Conservation (phyloP, 2,329 filamentous ascomycete species). For the Trichoderma sp. region DNA sequence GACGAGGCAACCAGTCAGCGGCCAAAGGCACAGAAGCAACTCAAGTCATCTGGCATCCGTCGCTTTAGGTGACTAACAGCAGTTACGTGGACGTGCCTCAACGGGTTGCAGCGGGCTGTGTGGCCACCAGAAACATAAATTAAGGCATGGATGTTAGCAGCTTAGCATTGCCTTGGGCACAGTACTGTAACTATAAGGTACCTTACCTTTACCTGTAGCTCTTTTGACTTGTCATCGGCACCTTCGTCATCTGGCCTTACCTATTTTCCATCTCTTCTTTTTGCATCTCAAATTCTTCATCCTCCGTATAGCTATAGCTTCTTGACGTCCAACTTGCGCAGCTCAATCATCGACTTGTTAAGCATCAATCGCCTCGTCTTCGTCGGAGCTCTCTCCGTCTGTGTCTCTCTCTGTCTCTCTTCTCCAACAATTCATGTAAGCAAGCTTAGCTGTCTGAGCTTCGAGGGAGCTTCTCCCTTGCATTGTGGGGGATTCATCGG, state of each 20-base stretch:
- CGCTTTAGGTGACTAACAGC: not conserved
- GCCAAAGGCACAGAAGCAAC: not conserved
- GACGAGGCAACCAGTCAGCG: constrained; percentile 5
- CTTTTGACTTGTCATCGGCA: not conserved
- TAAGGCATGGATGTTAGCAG: not conserved
- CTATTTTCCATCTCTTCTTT: not conserved
- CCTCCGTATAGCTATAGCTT: not conserved
- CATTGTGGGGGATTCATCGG: not conserved
- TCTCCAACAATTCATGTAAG: not conserved
- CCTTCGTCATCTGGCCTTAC: not conserved
- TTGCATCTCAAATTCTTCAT: not conserved
- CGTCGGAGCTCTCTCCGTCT: not conserved
- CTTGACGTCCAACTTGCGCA: not conserved
- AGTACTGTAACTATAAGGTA: not conserved
- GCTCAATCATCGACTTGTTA: not conserved
- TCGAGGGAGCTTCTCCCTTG: not conserved
- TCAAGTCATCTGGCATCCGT: not conserved
- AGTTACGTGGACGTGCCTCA: not conserved
- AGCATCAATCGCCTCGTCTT: not conserved
- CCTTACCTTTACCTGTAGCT: not conserved
- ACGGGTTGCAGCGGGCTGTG: not conserved
- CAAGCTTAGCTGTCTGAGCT: not conserved
- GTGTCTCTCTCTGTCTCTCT: not conserved
- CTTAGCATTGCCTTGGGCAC: not conserved
- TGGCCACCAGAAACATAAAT: not conserved